Base-by-base conservation (phyloP, 2,329 filamentous ascomycete species). In the Fusarium camptoceras region DNA sequence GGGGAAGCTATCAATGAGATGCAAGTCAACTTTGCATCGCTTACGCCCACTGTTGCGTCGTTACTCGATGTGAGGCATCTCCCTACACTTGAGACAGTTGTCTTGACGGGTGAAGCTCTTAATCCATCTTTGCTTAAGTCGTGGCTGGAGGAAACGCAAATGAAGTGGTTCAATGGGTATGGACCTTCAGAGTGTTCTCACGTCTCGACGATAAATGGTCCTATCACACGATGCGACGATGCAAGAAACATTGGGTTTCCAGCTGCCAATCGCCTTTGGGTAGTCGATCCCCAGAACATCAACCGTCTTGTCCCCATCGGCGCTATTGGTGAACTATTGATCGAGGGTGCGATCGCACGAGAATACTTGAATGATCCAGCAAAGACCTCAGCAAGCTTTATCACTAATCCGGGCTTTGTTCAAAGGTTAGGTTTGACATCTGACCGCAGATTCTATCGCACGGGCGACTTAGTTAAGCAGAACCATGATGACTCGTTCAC, bases 101-200 rank as follows among this genome's bases (percentile, higher is more conserved):
- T 55, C 15, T 27, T 55, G 39, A 55, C 51, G 24, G 51, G 51
- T 20, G 51, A 55, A 34, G 39, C 51, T 44, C 39, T 55, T n/a
- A 39, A 55, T 20, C 31, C 27, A 12, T 28, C 27, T 28, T 28
- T 28, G 27, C 27, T 28, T 11, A 10, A 28, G 27, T 11, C 27
- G 27, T 28, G 27, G 27, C 3, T 28, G 27, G 27, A 28, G 8
- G 27, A 28, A 28, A 28, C 27, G 1, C 27, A 4, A 5, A 28
- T 28, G 10, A 28, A 28, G 1, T 28, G 27, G 27, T 28, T 28
- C 27, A 28, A 28, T 8, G 27, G 27, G 27, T 28, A 28, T 28
- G 27, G 27, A 28, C 27, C 27, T 28, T 28, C 27, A 4, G 27
- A 28, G 3, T 28, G 27, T 28, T 28, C 27, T 28, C 27, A 28